Percentiles rank a stretch among this genome's conserved stretches.
Evolutionary conservation across 169 alveolate species (phyloP).

Genomic region (Theileria annulata): DNA sequence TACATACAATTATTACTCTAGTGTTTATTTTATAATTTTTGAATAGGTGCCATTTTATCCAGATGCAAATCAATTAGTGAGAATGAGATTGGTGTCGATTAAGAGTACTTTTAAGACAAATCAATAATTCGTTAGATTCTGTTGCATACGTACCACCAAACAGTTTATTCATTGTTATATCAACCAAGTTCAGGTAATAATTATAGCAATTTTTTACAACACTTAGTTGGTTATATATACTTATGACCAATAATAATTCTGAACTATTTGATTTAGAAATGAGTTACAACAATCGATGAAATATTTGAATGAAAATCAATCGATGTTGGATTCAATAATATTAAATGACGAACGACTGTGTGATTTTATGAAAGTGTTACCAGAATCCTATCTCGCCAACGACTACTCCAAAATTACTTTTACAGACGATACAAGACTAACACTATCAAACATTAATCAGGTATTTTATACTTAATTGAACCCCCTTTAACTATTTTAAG

Average conservation of each 20-base stretch:
- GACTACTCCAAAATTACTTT: constrained; percentile 43
- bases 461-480: constrained; percentile 19
- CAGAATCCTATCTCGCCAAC: constrained; percentile 54
- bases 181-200: constrained; percentile 37
- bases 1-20: constrained; percentile 25
- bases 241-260: background rate
- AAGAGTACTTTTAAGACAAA: constrained; percentile 21
- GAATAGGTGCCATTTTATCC: constrained; percentile 77
- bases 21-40: background rate
- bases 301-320: constrained; percentile 16
- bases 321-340: constrained; percentile 14
- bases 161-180: constrained; percentile 55
- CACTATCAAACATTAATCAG: constrained; percentile 62
- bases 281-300: constrained; percentile 21
- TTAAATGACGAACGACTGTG: constrained; percentile 57
- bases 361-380: constrained; percentile 56
- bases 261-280: background rate
- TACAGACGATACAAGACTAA: constrained; percentile 48
- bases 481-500: constrained; percentile 46
- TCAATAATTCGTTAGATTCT: constrained; percentile 35
- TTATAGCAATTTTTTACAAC: background rate
- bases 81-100: constrained; percentile 58
- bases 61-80: constrained; percentile 71
- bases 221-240: background rate
- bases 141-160: constrained; percentile 72